Base-by-base conservation (phyloP, 176 grass and related monocot genomes). In the Paspalum notatum region DNA sequence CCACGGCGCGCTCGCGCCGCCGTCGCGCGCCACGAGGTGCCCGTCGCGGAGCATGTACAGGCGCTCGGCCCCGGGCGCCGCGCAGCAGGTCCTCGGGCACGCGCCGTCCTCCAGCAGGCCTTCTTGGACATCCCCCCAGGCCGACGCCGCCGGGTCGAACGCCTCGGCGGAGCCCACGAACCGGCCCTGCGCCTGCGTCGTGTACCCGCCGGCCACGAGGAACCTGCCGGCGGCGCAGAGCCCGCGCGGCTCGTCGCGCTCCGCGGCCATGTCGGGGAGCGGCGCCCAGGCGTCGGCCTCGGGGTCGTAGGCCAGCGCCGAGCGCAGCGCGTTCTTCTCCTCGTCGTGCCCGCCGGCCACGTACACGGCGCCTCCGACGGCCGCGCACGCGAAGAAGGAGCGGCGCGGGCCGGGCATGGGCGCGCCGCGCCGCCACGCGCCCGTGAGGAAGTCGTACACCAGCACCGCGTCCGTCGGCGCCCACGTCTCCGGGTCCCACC, bases 301-400 rank as follows among this genome's bases (percentile, higher is more conserved):
- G 18, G 84, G 85, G 75, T 93, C 86, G 77, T 95, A 98, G 20
- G 88, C 88, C 20, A 95, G 42, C 26, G 90, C 96, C 11, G 90
- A 95, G 20, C 87, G 84, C 14, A 98, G 86, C 32, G 92, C 96
- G 88, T 98, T 98, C 77, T 98, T 98, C 81, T 92, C 87, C 66
- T 93, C 82, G 68, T 98, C 96, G 80, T 98, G 96, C 13, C 96
- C 96, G 44, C 92, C 95, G n/a, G 92, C 90, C 12, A 98, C 84
- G 70, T 80, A 95, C 80, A 98, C 88, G 22, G 32, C 25, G 27
- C 74, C 74, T 9, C 46, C 84, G 2, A 88, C 80, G 14, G 81
- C 84, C 3, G 88, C 90, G 77, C 90, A 88, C 8, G 90, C 92
- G 82, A 98, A 98, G 84, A 94, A 94, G 15, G 89, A 91, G 10